Percentiles rank a stretch among this genome's conserved stretches.
phyloP scores from a whole-genome alignment of 2,329 filamentous ascomycete genomes.

The Colletotrichum camelliae region DNA sequence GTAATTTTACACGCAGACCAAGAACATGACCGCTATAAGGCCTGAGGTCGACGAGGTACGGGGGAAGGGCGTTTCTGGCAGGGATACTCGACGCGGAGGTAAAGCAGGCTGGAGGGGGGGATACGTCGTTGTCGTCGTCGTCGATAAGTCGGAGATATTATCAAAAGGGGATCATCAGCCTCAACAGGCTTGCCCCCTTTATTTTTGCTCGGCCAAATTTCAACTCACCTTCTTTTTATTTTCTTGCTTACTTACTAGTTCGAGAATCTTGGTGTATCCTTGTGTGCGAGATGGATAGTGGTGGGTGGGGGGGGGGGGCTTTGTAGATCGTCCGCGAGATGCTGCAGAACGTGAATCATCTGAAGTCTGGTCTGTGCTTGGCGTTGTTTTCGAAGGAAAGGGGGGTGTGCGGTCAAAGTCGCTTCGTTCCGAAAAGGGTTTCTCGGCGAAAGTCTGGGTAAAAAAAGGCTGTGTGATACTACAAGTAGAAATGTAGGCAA shows the following conservation, averaged over 20 bases:
- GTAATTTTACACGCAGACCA: background rate
- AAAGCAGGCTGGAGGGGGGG: too few species aligned
- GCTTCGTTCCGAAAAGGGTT: background rate
- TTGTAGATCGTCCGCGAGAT: background rate
- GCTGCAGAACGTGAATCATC: conserved; percentile 13
- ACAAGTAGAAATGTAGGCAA: background rate
- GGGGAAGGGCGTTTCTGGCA: background rate
- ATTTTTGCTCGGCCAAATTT: background rate
- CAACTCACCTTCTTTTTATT: background rate
- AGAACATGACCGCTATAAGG: background rate
- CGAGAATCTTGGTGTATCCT: background rate
- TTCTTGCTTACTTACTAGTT: background rate
- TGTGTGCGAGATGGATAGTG: background rate
- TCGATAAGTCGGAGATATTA: background rate
- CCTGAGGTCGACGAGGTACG: background rate
- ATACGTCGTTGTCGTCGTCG: background rate
- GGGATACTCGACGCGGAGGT: background rate
- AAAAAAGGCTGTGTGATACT: background rate
- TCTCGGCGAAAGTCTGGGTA: background rate
- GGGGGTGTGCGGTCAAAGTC: background rate
- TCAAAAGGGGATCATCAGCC: background rate
- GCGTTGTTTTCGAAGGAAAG: background rate
- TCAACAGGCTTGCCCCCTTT: background rate
- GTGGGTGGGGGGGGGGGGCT: background rate
- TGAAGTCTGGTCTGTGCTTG: background rate